These are phyloP conservation scores for Suhomyces wounanorum DNA, from an alignment of 1,139 yeast species.

Conservation along the genomic window DNA sequence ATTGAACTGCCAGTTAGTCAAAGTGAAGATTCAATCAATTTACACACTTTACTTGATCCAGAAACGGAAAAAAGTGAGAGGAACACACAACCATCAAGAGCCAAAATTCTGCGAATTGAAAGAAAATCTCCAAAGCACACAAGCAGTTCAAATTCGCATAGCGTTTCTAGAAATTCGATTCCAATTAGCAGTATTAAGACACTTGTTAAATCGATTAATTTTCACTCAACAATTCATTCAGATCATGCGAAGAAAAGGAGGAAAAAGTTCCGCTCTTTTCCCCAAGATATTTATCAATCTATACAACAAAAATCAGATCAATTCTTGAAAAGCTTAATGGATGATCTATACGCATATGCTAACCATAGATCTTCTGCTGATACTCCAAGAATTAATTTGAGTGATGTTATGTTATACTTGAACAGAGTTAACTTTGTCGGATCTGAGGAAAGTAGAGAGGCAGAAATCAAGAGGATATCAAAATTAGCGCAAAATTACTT, in stretches of 20 bases:
- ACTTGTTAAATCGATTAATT: slow-evolving; percentile 15
- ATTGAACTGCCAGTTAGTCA: slow-evolving; percentile 8
- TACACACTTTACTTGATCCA: not conserved
- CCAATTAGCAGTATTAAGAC: slow-evolving; percentile 15
- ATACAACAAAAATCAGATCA: slow-evolving; percentile 18
- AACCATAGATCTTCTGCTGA: slow-evolving; percentile 27
- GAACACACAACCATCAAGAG: not conserved
- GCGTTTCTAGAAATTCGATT: not conserved
- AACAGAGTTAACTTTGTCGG: slow-evolving; percentile 35
- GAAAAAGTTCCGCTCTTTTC: slow-evolving; percentile 5
- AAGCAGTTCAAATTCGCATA: not conserved
- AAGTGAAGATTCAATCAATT: slow-evolving; percentile 2
- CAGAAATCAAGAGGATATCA: slow-evolving; percentile 28
- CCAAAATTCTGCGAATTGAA: not conserved
- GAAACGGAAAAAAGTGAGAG: not conserved
- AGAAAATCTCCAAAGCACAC: not conserved
- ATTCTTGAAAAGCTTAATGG: slow-evolving; percentile 19
- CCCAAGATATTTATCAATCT: slow-evolving; percentile 12
- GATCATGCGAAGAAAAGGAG: slow-evolving; percentile 8
- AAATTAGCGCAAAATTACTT: slow-evolving; percentile 37
- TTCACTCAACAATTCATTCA: slow-evolving; percentile 5
- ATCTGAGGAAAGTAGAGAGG: slow-evolving; percentile 18
- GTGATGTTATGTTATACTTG: slow-evolving; percentile 39
- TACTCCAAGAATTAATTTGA: slow-evolving; percentile 29
- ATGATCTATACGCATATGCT: slow-evolving; percentile 25